Base-by-base conservation (phyloP, 2,329 filamentous ascomycete genomes). In the Botrytis byssoidea region DNA sequence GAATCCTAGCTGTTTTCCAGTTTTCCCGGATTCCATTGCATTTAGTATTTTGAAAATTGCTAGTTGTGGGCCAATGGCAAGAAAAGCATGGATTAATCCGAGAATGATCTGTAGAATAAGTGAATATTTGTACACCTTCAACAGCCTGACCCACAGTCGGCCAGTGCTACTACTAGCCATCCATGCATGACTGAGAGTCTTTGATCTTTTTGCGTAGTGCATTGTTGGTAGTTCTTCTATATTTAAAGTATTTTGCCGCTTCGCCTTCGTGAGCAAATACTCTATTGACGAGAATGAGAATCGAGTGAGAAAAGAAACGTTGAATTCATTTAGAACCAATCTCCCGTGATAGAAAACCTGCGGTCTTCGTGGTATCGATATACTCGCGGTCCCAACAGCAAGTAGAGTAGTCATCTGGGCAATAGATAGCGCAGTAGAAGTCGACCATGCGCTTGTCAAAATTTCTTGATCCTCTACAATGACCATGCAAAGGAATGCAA, bases 361-460 rank as follows among this genome's bases (percentile, higher is more conserved):
- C 2, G 92, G 92, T 25, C 92, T 86, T 66, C 92, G 86, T 14
- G 90, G 91, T n/a, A 93, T 83, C 1, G 86, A 84, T n/a, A 90
- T 75, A 76, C 86, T 86, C 25, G 84, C 82, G 60, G 87, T 75
- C n/a, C 83, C 81, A n/a, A 89, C 81, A 29, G 82, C 78, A 40
- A 88, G 44, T 35, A 83, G 80, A 16, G 83, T 79, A 10, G 79
- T 80, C 37, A 88, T 78, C 72, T 88, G 87, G 4, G 82, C 81
- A 48, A 60, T 35, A 35, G 60, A 64, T 32, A 73, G 42, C 16
- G 35, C 20, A 40, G 44, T 51, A 22, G 67, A 70, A 35, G 32
- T 37, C 10, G 59, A 51, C 44, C 72, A 71, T 14, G 72, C 18
- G 29, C 29, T 1, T 84, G 78, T 57, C 89, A 71, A 14, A 44